Evolutionary conservation across 1,284 basidiomycete genomes (phyloP).

Genomic region (Mycosarcoma maydis): DNA sequence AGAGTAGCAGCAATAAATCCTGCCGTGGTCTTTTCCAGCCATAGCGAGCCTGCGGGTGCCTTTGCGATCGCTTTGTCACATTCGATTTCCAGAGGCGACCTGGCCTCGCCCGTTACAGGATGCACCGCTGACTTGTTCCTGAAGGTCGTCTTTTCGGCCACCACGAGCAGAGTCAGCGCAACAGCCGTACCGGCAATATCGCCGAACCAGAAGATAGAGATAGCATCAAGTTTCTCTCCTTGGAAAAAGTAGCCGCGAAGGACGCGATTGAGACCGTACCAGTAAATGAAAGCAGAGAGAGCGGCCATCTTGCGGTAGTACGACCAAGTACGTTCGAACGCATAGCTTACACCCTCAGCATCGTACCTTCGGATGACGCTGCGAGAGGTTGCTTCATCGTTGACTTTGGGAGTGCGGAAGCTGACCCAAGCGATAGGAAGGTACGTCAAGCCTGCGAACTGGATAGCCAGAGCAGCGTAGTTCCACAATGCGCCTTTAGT

Average conservation of each 20-base stretch:
- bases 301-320: conserved; percentile 50
- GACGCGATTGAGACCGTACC: conserved; percentile 51
- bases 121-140: conserved; percentile 30
- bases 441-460: conserved; percentile 32
- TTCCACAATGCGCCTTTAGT: conserved; percentile 17
- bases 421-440: conserved; percentile 34
- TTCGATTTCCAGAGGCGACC: conserved; percentile 39
- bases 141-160: conserved; percentile 35
- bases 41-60: conserved; percentile 44
- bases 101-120: conserved; percentile 32
- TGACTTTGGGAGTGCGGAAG: conserved; percentile 42
- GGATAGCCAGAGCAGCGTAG: conserved; percentile 25
- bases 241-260: conserved; percentile 20
- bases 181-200: conserved; percentile 26
- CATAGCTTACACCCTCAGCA: conserved; percentile 49
- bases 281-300: conserved; percentile 44
- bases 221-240: conserved; percentile 26
- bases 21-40: conserved; percentile 38
- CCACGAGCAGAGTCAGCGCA: conserved; percentile 22
- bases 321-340: conserved; percentile 53
- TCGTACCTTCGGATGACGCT: conserved; percentile 34
- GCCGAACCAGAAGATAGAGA: conserved; percentile 40
- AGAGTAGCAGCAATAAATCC: conserved; percentile 30
- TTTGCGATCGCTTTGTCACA: conserved; percentile 50
- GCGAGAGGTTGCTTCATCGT: conserved; percentile 30